Conservation (phyloP, 2,329 filamentous ascomycete genomes). For the Curvularia sp. region DNA sequence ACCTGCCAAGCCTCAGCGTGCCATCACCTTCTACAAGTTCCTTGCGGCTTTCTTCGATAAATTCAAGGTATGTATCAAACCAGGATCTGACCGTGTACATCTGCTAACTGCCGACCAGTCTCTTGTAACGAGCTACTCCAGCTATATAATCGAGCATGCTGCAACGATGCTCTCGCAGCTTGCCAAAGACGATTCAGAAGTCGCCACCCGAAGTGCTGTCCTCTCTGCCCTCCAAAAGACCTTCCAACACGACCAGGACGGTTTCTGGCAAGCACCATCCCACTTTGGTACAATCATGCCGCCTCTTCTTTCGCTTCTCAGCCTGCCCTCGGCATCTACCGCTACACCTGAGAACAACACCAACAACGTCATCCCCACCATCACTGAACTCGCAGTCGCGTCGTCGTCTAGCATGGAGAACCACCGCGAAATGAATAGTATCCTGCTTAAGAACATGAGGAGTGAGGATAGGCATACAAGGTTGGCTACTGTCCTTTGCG, state of each 20-base stretch:
- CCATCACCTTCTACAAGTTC: constrained; percentile 83
- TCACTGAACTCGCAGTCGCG: constrained; percentile 80
- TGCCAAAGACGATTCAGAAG: constrained; percentile 51
- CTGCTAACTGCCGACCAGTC: constrained; percentile 58
- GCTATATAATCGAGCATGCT: constrained; percentile 80
- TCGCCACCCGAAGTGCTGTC: constrained; percentile 71
- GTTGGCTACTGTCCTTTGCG: constrained; percentile 80
- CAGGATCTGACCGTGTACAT: constrained; percentile 12
- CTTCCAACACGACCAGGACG: constrained; percentile 90
- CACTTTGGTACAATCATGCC: constrained; percentile 79
- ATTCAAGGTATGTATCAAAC: constrained; percentile 65
- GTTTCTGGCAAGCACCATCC: constrained; percentile 92
- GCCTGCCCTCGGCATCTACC: constrained; percentile 25
- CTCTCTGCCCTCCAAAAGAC: constrained; percentile 75
- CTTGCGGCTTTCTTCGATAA: constrained; percentile 79
- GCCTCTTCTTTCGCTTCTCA: constrained; percentile 70
- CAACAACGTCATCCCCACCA: constrained; percentile 71
- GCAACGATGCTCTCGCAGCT: constrained; percentile 65
- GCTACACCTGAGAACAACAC: constrained; percentile 35
- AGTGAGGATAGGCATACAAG: constrained; percentile 74
- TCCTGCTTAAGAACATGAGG: constrained; percentile 79
- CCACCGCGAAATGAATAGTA: constrained; percentile 84
- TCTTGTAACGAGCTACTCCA: constrained; percentile 90
- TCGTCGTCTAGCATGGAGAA: constrained; percentile 84
- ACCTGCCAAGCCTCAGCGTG: constrained; percentile 53